These are phyloP conservation scores for Lodderomyces orthopsilosis DNA, from an alignment of 1,139 yeast genomes.

Conservation along the genomic window DNA sequence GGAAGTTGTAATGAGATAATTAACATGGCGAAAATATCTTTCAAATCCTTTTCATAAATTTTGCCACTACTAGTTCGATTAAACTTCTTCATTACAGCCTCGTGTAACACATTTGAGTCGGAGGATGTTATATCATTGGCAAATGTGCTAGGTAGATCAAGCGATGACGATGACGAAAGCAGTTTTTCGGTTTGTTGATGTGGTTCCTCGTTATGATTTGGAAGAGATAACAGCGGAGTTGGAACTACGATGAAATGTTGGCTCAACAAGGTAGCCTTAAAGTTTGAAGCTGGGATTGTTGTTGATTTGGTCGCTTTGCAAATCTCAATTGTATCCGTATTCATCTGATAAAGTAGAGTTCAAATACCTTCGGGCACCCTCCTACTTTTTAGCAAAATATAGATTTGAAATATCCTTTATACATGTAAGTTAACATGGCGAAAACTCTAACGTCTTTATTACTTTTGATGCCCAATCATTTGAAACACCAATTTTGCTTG, in stretches of 20 bases:
- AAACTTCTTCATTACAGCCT: conserved; percentile 29
- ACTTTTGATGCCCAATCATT: too few species aligned
- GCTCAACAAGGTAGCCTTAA: neutral
- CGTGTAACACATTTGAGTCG: conserved; percentile 31
- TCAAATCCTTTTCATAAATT: conserved; percentile 54
- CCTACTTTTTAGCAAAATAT: too few species aligned
- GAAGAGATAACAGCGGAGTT: neutral
- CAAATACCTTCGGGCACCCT: too few species aligned
- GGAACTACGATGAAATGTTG: neutral
- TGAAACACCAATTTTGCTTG: too few species aligned
- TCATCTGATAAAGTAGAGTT: too few species aligned
- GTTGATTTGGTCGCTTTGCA: neutral
- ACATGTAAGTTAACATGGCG: too few species aligned
- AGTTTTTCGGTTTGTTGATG: neutral
- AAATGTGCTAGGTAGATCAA: neutral
- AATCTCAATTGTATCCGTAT: neutral
- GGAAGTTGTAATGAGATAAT: conserved; percentile 46
- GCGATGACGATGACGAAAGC: conserved; percentile 3
- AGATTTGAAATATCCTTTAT: too few species aligned
- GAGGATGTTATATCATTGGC: neutral
- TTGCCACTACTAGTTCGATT: conserved; percentile 51
- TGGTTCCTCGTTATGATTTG: neutral
- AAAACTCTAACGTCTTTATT: too few species aligned
- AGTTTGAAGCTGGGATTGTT: neutral
- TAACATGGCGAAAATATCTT: conserved; percentile 54